Percentiles rank a stretch among this genome's conserved stretches.
Evolutionary conservation across 2,329 filamentous ascomycete genomes (phyloP).

Genomic region (Periconia macrospinosa): DNA sequence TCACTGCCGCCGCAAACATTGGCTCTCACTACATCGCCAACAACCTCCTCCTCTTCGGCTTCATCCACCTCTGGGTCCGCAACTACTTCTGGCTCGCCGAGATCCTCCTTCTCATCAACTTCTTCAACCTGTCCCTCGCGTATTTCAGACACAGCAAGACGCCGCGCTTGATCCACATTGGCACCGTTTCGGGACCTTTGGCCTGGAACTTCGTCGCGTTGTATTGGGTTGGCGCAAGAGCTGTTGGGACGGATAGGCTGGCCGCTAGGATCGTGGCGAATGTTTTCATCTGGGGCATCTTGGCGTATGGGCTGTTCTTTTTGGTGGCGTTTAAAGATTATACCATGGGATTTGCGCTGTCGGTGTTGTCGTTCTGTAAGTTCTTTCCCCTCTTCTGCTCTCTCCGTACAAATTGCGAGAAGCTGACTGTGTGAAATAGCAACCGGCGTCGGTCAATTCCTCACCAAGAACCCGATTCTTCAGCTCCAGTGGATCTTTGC

Average conservation of each 20-base stretch:
- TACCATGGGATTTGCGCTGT: slow-evolving; percentile 78
- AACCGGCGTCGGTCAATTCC: slow-evolving; percentile 77
- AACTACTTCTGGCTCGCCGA: slow-evolving; percentile 75
- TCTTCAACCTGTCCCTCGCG: slow-evolving; percentile 74
- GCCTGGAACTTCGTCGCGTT: slow-evolving; percentile 85
- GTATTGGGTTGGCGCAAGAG: slow-evolving; percentile 87
- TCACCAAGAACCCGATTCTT: slow-evolving; percentile 69
- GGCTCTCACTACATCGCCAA: slow-evolving; percentile 83
- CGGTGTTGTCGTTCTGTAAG: slow-evolving; percentile 70
- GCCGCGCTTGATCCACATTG: slow-evolving; percentile 73
- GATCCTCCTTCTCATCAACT: slow-evolving; percentile 76
- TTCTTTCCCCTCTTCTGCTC: slow-evolving; percentile 2
- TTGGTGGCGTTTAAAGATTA: slow-evolving; percentile 72
- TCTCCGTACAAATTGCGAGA: not conserved
- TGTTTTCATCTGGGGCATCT: slow-evolving; percentile 82
- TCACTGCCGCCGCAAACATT: slow-evolving; percentile 73
- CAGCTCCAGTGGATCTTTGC: slow-evolving; percentile 93
- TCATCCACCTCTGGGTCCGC: slow-evolving; percentile 80
- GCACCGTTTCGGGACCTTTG: slow-evolving; percentile 75
- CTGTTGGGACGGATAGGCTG: slow-evolving; percentile 65
- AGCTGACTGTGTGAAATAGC: slow-evolving; percentile 41
- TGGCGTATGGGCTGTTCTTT: slow-evolving; percentile 77
- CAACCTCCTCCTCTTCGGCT: slow-evolving; percentile 81
- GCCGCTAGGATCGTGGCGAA: slow-evolving; percentile 81
- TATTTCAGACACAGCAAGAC: slow-evolving; percentile 80